Evolutionary conservation across 2,329 filamentous ascomycete species (phyloP), one percentile per base, ranked within the genome.

Genomic region (Paracoccidioides brasiliensis): DNA sequence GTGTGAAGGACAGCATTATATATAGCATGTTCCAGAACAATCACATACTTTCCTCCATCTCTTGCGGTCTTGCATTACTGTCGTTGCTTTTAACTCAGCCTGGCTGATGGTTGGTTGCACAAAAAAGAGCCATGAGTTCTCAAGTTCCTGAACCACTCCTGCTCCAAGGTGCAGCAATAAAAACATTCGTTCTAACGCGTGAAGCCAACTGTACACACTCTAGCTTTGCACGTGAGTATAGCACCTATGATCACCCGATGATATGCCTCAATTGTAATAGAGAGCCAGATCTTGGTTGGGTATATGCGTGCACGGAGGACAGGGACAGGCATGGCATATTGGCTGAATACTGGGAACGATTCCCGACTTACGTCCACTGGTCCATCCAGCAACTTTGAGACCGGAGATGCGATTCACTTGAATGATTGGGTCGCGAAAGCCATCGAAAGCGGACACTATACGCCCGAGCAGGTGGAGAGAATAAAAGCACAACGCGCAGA

Each of bases 301-400:
- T 93, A 28, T 93, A 88, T 67, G 75, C 78, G 57, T 93, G 88
- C 68, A 79, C 77, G 10, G 80, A 87, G 65, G 86, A 90, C 62
- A 72, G 72, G 9, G 75, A 80, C 35, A 64, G 70, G 14, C 62
- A 73, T 43, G 63, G 78, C 35, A 67, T 72, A 38, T 8, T 40
- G 30, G 14, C 69, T 10, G 60, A 64, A 33, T 63, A 62, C 30
- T 63, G 56, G 43, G 69, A 72, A 62, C 8, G n/a, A 33, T 32
- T 32, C 2, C 2, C 44, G 33, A 32, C 12, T 35, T 2, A 9
- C 28, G 12, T 8, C 30, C 15, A 46, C 44, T n/a, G 8, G 12
- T 9, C 9, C 33, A 14, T 46, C 44, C 4, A 57, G 49, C 48
- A 60, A 55, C 53, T n/a, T 37, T 50, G 55, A 59, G 41, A 42